A percentile compares a stretch with the other conserved stretches of the same genome.
phyloP scores from a whole-genome alignment of 2,329 filamentous ascomycete species.

The Colletotrichum theobromicola region DNA sequence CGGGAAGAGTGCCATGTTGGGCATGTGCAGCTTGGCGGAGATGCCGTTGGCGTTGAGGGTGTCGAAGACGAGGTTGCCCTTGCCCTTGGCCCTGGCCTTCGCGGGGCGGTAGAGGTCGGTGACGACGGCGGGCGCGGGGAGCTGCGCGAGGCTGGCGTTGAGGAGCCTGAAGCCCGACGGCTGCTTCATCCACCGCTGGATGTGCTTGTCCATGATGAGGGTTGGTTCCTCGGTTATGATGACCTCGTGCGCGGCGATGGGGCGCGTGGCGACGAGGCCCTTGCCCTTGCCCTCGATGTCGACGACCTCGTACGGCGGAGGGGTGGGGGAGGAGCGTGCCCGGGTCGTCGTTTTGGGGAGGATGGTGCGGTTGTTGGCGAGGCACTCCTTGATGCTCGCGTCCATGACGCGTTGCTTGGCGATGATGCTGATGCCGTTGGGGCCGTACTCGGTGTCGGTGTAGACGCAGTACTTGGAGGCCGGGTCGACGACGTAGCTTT shows the following conservation, averaged over 20 bases:
- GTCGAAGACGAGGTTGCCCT: constrained; percentile 35
- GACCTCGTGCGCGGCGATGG: constrained; percentile 35
- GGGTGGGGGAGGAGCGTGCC: background rate
- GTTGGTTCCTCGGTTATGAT: constrained; percentile 40
- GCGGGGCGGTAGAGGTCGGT: constrained; percentile 26
- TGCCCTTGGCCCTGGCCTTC: constrained; percentile 26
- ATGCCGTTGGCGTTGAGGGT: constrained; percentile 36
- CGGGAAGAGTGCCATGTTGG: constrained; percentile 27
- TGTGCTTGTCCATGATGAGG: constrained; percentile 34
- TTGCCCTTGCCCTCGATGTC: constrained; percentile 36
- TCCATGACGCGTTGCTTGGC: constrained; percentile 38
- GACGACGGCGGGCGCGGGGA: constrained; percentile 31
- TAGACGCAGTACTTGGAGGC: constrained; percentile 29
- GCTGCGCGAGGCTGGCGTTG: constrained; percentile 29
- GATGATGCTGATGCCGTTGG: constrained; percentile 37
- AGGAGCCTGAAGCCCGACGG: constrained; percentile 34
- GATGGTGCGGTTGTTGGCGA: constrained; percentile 22
- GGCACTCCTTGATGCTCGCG: constrained; percentile 29
- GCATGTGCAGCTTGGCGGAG: background rate
- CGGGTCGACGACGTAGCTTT: constrained; percentile 6
- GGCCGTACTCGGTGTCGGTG: constrained; percentile 30
- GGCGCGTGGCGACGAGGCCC: constrained; percentile 36
- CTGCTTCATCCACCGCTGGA: constrained; percentile 30
- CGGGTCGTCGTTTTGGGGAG: background rate
- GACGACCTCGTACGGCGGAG: constrained; percentile 29